Percentiles rank a stretch among this genome's conserved stretches.
Conservation (phyloP, 2,329 filamentous ascomycete species). For the Monosporascus sp. region DNA sequence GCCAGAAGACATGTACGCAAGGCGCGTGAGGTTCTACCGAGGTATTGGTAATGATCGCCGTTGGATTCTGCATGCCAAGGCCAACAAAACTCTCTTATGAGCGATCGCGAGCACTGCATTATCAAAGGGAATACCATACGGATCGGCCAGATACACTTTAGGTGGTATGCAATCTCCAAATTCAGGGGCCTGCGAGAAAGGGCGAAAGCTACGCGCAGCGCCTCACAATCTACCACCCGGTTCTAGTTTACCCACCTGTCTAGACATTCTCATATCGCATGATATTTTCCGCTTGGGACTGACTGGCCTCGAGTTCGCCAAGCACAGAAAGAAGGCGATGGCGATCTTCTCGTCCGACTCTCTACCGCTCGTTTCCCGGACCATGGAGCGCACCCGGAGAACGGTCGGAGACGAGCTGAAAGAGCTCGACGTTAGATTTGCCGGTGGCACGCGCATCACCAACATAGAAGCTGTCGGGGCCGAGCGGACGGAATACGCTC, state of each 20-base stretch:
- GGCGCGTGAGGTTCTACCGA: slow-evolving; percentile 12
- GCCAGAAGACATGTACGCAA: slow-evolving; percentile 8
- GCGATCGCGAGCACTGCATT: no score
- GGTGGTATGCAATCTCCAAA: no score
- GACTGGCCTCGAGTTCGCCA: slow-evolving; percentile 44
- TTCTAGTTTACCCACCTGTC: no score
- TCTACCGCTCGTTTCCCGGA: slow-evolving; percentile 32
- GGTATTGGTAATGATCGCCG: slow-evolving; percentile 7
- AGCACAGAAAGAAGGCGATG: slow-evolving; percentile 39
- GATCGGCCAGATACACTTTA: no score
- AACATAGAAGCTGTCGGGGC: slow-evolving; percentile 3
- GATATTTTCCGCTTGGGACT: slow-evolving; percentile 23
- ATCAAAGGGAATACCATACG: no score
- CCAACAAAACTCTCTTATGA: no score
- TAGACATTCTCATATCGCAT: no score
- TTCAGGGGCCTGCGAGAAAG: no score
- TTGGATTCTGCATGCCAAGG: neutral
- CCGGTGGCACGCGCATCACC: slow-evolving; percentile 35
- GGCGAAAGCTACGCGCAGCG: no score
- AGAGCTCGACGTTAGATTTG: slow-evolving; percentile 37
- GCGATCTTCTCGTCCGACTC: slow-evolving; percentile 35
- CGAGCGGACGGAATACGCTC: slow-evolving; percentile 21
- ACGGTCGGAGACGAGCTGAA: slow-evolving; percentile 33
- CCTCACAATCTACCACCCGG: no score
- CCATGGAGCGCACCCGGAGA: slow-evolving; percentile 33